Percentiles rank a stretch among this genome's conserved stretches.
phyloP scores from a whole-genome alignment of 352 stramenopile species.

The Globisporangium uncinulatum region DNA sequence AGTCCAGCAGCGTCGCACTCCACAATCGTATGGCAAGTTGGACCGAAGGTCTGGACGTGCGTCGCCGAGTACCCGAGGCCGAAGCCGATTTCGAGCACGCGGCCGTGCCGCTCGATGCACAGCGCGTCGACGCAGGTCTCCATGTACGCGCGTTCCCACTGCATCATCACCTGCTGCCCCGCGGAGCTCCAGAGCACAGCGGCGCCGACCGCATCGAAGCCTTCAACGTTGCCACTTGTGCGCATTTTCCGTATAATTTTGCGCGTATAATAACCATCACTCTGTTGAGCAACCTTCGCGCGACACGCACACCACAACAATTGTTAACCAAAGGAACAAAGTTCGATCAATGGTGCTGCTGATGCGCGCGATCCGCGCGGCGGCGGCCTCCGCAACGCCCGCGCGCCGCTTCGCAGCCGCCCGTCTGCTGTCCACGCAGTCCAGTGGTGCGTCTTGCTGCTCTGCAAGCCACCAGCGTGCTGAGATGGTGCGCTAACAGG shows the following conservation, averaged over 20 bases:
- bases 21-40: constrained; percentile 63
- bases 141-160: constrained; percentile 86
- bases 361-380: constrained; percentile 33
- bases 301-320: neutral
- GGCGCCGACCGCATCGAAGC: constrained; percentile 32
- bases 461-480: neutral
- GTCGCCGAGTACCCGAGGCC: constrained; percentile 76
- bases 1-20: constrained; percentile 72
- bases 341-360: constrained; percentile 38
- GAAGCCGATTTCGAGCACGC: constrained; percentile 86
- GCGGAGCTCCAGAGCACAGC: constrained; percentile 59
- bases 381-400: constrained; percentile 12
- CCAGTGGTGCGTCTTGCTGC: constrained; percentile 40
- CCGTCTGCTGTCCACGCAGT: constrained; percentile 44
- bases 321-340: constrained; percentile 2
- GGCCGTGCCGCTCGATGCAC: constrained; percentile 27
- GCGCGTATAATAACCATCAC: constrained; percentile 2
- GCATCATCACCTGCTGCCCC: constrained; percentile 87
- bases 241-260: constrained; percentile 15
- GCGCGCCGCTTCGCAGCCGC: constrained; percentile 7
- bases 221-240: constrained; percentile 38
- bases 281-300: neutral
- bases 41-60: constrained; percentile 53
- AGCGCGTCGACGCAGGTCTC: constrained; percentile 60
- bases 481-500: too few species aligned